phyloP scores from a whole-genome alignment of 495 filamentous ascomycete genomes.

The Aspergillus sclerotiicarbonarius region DNA sequence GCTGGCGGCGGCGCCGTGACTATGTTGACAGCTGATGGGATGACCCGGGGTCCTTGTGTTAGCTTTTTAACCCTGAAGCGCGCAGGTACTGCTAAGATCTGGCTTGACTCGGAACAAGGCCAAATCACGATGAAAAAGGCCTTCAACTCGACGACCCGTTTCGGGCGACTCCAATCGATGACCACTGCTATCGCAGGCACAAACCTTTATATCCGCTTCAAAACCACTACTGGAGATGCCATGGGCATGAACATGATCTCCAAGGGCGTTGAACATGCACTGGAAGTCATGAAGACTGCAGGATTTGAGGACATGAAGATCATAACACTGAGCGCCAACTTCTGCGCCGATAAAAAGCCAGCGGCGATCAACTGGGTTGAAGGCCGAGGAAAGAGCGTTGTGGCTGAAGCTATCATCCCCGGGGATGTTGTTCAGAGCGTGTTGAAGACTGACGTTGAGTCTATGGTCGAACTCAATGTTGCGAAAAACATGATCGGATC shows the following conservation, averaged over 20 bases:
- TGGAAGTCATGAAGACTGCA: constrained; percentile 75
- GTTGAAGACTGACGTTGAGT: constrained; percentile 80
- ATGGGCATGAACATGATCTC: constrained; percentile 99
- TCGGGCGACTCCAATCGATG: constrained; percentile 76
- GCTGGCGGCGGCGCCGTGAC: constrained; percentile 82
- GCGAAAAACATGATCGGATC: constrained; percentile 86
- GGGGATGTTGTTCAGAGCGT: constrained; percentile 71
- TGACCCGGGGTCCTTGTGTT: constrained; percentile 89
- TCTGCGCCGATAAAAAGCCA: constrained; percentile 90
- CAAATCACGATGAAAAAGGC: constrained; percentile 73
- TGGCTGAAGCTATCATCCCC: constrained; percentile 88
- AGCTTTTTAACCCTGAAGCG: constrained; percentile 75
- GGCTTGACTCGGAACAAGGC: constrained; percentile 83
- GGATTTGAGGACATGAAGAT: constrained; percentile 90
- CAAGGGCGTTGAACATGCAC: constrained; percentile 85
- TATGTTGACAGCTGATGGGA: constrained; percentile 84
- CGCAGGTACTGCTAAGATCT: constrained; percentile 81
- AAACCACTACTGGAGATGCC: constrained; percentile 88
- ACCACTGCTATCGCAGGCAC: constrained; percentile 85
- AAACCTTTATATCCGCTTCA: constrained; percentile 87
- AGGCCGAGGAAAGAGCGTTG: constrained; percentile 84
- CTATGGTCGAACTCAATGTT: constrained; percentile 77
- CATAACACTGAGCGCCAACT: constrained; percentile 83
- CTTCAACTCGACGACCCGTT: constrained; percentile 86
- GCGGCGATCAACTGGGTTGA: constrained; percentile 96